Conservation (phyloP, 2,329 filamentous ascomycete species). For the Phaeoacremonium minimum region DNA sequence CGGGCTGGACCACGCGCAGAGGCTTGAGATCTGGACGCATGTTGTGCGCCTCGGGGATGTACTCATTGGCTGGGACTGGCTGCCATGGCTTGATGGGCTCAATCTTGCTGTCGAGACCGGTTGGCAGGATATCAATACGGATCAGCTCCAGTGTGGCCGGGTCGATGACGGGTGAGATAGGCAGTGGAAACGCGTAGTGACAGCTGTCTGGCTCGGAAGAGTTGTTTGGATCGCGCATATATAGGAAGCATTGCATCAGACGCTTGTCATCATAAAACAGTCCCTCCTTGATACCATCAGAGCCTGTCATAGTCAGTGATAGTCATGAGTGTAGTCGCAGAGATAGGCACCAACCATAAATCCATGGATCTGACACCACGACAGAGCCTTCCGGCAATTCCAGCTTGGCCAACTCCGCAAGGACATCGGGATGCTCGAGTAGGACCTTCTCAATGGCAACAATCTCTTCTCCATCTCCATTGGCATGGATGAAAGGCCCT, state of each 20-base stretch:
- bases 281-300: constrained; percentile 44
- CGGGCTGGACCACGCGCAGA: constrained; percentile 57
- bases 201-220: constrained; percentile 57
- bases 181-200: constrained; percentile 64
- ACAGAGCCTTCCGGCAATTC: constrained; percentile 55
- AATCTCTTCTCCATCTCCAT: constrained; percentile 57
- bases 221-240: constrained; percentile 60
- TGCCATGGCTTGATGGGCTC: constrained; percentile 53
- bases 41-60: constrained; percentile 58
- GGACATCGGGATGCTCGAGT: constrained; percentile 50
- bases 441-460: constrained; percentile 50
- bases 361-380: constrained; percentile 60
- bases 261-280: constrained; percentile 36
- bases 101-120: constrained; percentile 56
- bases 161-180: constrained; percentile 65
- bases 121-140: constrained; percentile 66
- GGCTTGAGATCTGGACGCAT: constrained; percentile 59
- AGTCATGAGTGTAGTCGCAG: neutral
- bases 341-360: constrained; percentile 41
- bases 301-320: constrained; percentile 26
- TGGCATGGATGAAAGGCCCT: constrained; percentile 53
- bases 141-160: constrained; percentile 59
- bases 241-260: constrained; percentile 62
- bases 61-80: constrained; percentile 54
- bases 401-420: constrained; percentile 58